Evolutionary conservation across 768 basidiomycete genomes (phyloP).

Genomic region (Hypsizygus marmoreus): DNA sequence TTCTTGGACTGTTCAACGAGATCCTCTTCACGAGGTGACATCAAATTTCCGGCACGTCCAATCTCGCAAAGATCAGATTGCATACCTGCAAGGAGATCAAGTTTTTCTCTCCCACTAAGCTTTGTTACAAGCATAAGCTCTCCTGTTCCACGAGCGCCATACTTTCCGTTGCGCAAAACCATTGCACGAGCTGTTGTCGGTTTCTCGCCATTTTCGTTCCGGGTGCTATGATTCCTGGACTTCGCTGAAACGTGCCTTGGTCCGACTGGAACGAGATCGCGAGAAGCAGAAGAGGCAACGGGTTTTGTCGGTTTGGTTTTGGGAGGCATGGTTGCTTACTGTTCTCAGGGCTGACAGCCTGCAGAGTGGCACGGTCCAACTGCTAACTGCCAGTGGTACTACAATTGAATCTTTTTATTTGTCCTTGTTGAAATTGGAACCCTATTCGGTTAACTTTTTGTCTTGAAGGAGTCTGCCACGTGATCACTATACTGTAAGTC

Average conservation of each 20-base stretch:
- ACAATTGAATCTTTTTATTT: too few species aligned
- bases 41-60: constrained; percentile 4
- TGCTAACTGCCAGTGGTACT: neutral
- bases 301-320: constrained; percentile 17
- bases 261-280: constrained; percentile 58
- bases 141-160: constrained; percentile 71
- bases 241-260: constrained; percentile 48
- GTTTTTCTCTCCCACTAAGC: constrained; percentile 76
- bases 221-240: constrained; percentile 33
- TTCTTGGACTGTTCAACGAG: constrained; percentile 56
- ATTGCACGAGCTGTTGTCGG: constrained; percentile 76
- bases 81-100: constrained; percentile 76
- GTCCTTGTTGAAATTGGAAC: neutral
- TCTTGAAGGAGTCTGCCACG: too few species aligned
- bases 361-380: neutral
- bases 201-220: constrained; percentile 50
- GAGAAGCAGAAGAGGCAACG: constrained; percentile 29
- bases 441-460: too few species aligned
- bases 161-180: constrained; percentile 72
- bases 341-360: too few species aligned
- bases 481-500: too few species aligned
- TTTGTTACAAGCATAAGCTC: constrained; percentile 60
- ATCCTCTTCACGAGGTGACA: constrained; percentile 53
- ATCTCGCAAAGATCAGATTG: constrained; percentile 12
- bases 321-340: constrained; percentile 32